Evolutionary conservation across 164 flowering plant species (phyloP).

Genomic region (Houttuynia cordata): DNA sequence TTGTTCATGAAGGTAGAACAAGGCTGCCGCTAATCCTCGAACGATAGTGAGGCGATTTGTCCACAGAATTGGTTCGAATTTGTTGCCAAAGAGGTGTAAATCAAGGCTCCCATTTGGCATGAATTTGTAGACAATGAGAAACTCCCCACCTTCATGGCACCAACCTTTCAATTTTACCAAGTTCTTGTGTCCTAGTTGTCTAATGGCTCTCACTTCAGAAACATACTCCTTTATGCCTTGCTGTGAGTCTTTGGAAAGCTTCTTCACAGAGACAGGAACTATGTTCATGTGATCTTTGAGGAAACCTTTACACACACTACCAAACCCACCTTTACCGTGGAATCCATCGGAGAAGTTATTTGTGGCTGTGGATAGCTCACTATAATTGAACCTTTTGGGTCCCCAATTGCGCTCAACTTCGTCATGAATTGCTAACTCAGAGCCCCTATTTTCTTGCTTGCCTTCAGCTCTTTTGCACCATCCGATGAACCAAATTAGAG

Average conservation of each 20-base stretch:
- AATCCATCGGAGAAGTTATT: slow-evolving; percentile 29
- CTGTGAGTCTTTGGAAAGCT: slow-evolving; percentile 21
- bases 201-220: slow-evolving; percentile 45
- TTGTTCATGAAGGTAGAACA: slow-evolving; percentile 31
- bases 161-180: slow-evolving; percentile 52
- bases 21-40: slow-evolving; percentile 6
- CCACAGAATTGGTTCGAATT: neutral
- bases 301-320: slow-evolving; percentile 42
- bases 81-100: slow-evolving; percentile 17
- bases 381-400: slow-evolving; percentile 31
- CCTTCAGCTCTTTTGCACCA: neutral
- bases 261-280: slow-evolving; percentile 45
- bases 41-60: slow-evolving; percentile 1
- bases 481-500: neutral
- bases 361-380: slow-evolving; percentile 35
- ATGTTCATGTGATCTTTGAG: slow-evolving; percentile 8
- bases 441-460: neutral
- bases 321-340: slow-evolving; percentile 61
- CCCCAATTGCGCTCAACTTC: slow-evolving; percentile 17
- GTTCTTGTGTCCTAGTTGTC: slow-evolving; percentile 47
- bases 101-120: slow-evolving; percentile 61
- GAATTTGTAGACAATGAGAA: slow-evolving; percentile 46
- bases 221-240: slow-evolving; percentile 50
- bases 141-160: slow-evolving; percentile 43
- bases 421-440: slow-evolving; percentile 10